Evolutionary conservation across 1,139 yeast genomes (phyloP).

Genomic region (Debaryomyces singareniensis): DNA sequence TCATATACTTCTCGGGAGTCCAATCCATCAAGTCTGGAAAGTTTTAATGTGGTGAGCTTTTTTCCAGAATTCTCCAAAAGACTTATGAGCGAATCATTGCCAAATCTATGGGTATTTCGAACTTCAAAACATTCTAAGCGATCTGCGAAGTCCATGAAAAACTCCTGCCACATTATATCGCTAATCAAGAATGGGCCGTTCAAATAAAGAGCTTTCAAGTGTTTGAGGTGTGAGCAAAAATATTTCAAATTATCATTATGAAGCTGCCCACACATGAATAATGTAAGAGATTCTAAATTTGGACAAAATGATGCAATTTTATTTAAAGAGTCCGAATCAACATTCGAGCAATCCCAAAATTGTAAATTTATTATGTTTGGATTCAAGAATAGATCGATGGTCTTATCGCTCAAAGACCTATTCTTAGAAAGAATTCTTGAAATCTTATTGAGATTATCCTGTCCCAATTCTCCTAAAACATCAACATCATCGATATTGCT

Average conservation of each 20-base stretch:
- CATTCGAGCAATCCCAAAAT: conserved; percentile 89
- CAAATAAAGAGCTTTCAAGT: conserved; percentile 48
- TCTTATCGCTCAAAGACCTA: conserved; percentile 65
- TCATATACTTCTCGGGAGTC: conserved; percentile 53
- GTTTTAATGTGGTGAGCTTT: conserved; percentile 37
- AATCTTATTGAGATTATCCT: conserved; percentile 55
- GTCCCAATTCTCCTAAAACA: conserved; percentile 73
- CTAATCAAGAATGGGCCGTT: conserved; percentile 88
- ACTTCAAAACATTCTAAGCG: conserved; percentile 45
- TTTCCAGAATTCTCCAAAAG: conserved; percentile 60
- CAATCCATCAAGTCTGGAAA: conserved; percentile 71
- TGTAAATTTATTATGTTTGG: conserved; percentile 52
- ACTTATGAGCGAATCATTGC: conserved; percentile 56
- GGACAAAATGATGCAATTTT: conserved; percentile 80
- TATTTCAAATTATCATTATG: conserved; percentile 70
- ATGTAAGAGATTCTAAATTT: conserved; percentile 52
- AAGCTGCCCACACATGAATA: conserved; percentile 91
- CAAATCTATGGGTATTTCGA: conserved; percentile 78
- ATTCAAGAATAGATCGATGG: conserved; percentile 66
- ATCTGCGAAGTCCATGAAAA: conserved; percentile 44
- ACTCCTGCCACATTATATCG: conserved; percentile 68
- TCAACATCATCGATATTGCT: conserved; percentile 72
- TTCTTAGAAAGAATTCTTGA: conserved; percentile 74
- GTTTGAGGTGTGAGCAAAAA: conserved; percentile 50
- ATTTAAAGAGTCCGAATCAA: conserved; percentile 58